Percentiles rank a stretch among this genome's conserved stretches.
phyloP scores from a whole-genome alignment of 257 asterid species.

The Penstemon eatonii region DNA sequence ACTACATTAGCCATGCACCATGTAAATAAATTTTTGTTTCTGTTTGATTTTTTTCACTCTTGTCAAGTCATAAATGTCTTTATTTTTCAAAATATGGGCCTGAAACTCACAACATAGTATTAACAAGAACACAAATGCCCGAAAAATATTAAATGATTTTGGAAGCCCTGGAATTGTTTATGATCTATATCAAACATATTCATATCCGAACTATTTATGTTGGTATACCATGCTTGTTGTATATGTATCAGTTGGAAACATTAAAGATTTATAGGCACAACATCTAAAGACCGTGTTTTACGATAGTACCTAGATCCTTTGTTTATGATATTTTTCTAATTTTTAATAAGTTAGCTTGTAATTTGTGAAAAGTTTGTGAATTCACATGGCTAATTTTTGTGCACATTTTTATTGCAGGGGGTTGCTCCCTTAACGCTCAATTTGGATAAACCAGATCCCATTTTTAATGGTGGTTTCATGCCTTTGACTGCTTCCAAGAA shows the following conservation, averaged over 20 bases:
- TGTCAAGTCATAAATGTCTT: neutral
- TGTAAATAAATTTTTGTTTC: slow-evolving; percentile 40
- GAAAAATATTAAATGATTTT: too few species aligned
- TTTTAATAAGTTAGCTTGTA: neutral
- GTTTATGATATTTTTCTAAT: neutral
- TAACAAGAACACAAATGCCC: too few species aligned
- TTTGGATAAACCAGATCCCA: slow-evolving; percentile 69
- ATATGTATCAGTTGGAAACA: too few species aligned
- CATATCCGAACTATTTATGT: too few species aligned
- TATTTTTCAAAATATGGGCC: neutral
- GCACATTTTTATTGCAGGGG: slow-evolving; percentile 54
- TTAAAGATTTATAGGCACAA: neutral
- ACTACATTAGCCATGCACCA: slow-evolving; percentile 72
- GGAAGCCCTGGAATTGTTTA: too few species aligned
- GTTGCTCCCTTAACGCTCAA: slow-evolving; percentile 79
- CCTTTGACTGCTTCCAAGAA: slow-evolving; percentile 75
- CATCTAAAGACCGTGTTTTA: neutral
- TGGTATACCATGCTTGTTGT: too few species aligned
- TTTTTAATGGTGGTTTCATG: slow-evolving; percentile 61
- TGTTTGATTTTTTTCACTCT: slow-evolving; percentile 1
- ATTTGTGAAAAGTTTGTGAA: neutral
- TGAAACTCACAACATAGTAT: too few species aligned
- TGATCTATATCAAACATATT: too few species aligned
- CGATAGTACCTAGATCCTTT: neutral
- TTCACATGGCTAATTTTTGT: neutral